phyloP scores from a whole-genome alignment of 192 early-diverging fungal genomes.

The Helicostylum pulchrum region DNA sequence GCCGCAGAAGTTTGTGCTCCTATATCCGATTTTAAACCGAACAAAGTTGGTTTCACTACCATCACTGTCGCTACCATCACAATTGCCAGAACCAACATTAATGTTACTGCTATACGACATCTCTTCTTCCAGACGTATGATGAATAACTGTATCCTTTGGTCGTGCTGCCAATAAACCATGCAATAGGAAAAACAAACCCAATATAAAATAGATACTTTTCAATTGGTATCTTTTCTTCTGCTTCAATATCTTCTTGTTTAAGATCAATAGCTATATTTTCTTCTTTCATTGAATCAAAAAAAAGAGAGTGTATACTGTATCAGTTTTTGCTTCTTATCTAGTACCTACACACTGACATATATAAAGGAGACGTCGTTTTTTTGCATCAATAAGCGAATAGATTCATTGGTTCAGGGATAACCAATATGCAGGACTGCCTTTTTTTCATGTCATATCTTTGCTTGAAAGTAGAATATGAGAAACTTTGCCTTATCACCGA shows the following conservation, averaged over 20 bases:
- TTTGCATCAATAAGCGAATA: too few relatives aligned
- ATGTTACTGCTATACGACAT: slow-evolving; percentile 31
- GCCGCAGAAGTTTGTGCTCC: slow-evolving; percentile 26
- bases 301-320: too few relatives aligned
- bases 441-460: too few relatives aligned
- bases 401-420: too few relatives aligned
- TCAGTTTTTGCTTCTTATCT: too few relatives aligned
- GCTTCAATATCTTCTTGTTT: not conserved
- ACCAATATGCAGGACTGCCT: too few relatives aligned
- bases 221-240: not conserved
- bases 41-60: slow-evolving; percentile 29
- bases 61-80: slow-evolving; percentile 22
- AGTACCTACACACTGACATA: too few relatives aligned
- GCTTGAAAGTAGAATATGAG: too few relatives aligned
- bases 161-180: slow-evolving; percentile 29
- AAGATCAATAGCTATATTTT: not conserved
- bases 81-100: slow-evolving; percentile 20
- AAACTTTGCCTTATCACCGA: too few relatives aligned
- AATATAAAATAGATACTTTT: slow-evolving; percentile 24
- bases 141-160: slow-evolving; percentile 3
- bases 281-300: too few relatives aligned
- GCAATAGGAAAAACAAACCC: slow-evolving; percentile 27
- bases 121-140: slow-evolving; percentile 24
- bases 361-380: too few relatives aligned
- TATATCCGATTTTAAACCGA: slow-evolving; percentile 20